A percentile compares a stretch with the other conserved stretches of the same genome.
phyloP scores from a whole-genome alignment of 345 rosid species.

The Aquilaria sinensis region DNA sequence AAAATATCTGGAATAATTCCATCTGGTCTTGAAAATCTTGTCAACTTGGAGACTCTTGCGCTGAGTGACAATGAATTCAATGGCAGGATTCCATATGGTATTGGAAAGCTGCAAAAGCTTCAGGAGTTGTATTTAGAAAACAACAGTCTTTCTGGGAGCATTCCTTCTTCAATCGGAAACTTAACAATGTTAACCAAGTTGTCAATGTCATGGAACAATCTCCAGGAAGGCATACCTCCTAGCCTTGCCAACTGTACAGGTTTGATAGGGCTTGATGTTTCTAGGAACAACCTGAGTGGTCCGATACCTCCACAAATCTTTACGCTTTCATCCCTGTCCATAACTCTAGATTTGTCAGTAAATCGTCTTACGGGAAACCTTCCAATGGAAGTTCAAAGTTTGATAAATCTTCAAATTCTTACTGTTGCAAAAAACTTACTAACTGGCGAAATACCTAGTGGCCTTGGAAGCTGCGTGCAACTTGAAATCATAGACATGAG shows the following conservation, averaged over 20 bases:
- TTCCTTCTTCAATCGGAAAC: conserved; percentile 14
- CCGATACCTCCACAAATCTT: conserved; percentile 1
- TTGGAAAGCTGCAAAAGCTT: conserved; percentile 7
- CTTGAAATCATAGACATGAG: conserved; percentile 10
- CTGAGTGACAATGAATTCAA: background rate
- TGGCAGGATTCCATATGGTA: conserved; percentile 5
- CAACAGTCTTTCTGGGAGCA: conserved; percentile 8
- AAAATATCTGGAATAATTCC: conserved; percentile 4
- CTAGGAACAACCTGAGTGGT: background rate
- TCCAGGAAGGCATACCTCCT: conserved; percentile 6
- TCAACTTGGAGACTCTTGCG: background rate
- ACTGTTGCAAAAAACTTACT: background rate
- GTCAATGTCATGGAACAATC: background rate
- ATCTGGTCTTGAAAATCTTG: conserved; percentile 9
- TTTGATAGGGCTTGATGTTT: background rate
- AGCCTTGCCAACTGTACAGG: background rate
- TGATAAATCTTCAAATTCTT: background rate
- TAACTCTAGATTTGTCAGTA: background rate
- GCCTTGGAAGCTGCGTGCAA: conserved; percentile 18
- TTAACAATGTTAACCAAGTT: background rate
- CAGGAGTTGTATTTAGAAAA: rapidly evolving
- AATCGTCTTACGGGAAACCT: conserved; percentile 8
- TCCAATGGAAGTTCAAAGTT: background rate
- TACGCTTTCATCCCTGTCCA: conserved; percentile 1
- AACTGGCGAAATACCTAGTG: conserved; percentile 14